Percentiles rank a stretch among this genome's conserved stretches.
Conservation (phyloP, 345 rosid genomes). For the Psidium guajava region DNA sequence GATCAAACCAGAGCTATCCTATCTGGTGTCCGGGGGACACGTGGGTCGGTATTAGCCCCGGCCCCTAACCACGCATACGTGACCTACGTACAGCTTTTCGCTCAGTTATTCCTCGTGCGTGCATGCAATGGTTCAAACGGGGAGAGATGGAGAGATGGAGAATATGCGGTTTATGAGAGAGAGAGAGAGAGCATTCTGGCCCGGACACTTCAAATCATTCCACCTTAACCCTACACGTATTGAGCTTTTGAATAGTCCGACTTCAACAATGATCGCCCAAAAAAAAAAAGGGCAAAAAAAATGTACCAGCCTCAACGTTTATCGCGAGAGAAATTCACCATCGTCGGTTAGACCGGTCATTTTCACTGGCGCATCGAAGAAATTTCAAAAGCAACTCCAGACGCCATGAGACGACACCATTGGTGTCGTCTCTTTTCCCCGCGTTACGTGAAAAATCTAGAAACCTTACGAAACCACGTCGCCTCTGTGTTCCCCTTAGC, state of each 20-base stretch:
- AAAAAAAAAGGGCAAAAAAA: too few relatives aligned
- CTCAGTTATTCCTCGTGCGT: background rate
- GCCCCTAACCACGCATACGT: background rate
- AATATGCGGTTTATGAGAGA: background rate
- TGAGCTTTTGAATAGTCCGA: background rate
- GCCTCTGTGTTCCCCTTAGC: background rate
- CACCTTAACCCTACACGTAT: background rate
- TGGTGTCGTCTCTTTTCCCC: background rate
- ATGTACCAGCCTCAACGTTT: background rate
- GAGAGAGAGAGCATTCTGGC: background rate
- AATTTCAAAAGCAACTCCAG: background rate
- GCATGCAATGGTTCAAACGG: background rate
- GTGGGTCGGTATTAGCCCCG: background rate
- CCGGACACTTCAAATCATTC: background rate
- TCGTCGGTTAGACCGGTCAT: background rate
- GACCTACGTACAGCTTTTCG: background rate
- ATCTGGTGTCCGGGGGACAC: background rate
- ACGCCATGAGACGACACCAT: background rate
- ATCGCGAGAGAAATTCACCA: background rate
- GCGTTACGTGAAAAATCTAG: background rate
- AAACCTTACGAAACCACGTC: background rate
- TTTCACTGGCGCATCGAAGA: background rate
- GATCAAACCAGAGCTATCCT: rapidly evolving
- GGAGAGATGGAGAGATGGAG: background rate
- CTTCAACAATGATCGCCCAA: background rate